Conservation (phyloP, 305 asterid genomes). For the Fraxinus albicans region DNA sequence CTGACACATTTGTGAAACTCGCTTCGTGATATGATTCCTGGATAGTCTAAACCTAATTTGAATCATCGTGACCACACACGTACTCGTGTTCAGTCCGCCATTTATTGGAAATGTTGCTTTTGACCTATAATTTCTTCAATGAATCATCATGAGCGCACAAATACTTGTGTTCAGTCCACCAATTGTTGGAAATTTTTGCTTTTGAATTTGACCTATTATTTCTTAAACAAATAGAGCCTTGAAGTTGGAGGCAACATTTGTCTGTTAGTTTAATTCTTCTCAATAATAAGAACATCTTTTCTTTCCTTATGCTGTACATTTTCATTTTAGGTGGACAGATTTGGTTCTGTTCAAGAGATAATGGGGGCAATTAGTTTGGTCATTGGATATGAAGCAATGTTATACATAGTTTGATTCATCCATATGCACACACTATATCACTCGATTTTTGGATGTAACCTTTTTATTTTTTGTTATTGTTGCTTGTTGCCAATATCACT, state of each 20-base stretch:
- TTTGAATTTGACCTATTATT: not conserved
- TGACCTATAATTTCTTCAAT: not conserved
- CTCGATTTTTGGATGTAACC: not conserved
- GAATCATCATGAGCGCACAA: not conserved
- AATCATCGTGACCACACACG: conserved; percentile 15
- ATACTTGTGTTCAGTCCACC: conserved; percentile 8
- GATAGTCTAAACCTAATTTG: conserved; percentile 5
- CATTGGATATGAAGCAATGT: conserved; percentile 17
- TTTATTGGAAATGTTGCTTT: conserved; percentile 8
- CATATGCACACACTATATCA: not conserved
- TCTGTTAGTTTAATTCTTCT: conserved; percentile 11
- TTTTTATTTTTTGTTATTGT: conserved; percentile 1
- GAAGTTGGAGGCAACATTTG: conserved; percentile 3
- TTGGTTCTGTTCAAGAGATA: conserved; percentile 6
- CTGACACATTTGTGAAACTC: not conserved
- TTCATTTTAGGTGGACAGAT: conserved; percentile 8
- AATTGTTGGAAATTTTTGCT: conserved; percentile 6
- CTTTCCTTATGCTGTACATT: conserved; percentile 18
- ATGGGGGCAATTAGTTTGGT: conserved; percentile 14
- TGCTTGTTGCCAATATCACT: conserved; percentile 16
- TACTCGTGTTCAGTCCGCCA: conserved; percentile 8
- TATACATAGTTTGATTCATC: conserved; percentile 10
- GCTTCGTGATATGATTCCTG: not conserved
- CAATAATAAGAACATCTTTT: not conserved
- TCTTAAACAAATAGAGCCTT: not conserved